Conservation (phyloP, 345 rosid species). For the Citrus unshiu region DNA sequence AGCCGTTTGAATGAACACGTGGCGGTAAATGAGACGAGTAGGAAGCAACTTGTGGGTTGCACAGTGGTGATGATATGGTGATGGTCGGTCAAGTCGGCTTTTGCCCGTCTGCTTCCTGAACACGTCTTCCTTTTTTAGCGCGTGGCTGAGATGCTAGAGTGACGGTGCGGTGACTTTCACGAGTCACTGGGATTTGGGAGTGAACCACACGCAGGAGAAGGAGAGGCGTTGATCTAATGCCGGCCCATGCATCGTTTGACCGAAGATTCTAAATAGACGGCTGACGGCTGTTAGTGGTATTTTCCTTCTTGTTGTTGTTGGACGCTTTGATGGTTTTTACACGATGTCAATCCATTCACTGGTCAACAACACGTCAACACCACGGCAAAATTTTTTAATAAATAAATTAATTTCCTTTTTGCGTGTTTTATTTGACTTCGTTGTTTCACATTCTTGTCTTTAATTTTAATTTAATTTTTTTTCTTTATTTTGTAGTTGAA, state of each 20-base stretch:
- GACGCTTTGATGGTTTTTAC: background rate
- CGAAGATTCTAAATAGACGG: conserved; percentile 20
- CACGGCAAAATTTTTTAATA: background rate
- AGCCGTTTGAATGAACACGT: conserved; percentile 46
- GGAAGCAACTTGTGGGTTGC: conserved; percentile 21
- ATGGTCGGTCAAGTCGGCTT: conserved; percentile 42
- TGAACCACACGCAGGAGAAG: background rate
- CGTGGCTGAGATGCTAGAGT: background rate
- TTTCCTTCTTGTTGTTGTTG: background rate
- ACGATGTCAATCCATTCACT: background rate
- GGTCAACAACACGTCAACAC: conserved; percentile 5
- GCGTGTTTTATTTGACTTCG: background rate
- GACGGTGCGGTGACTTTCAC: background rate
- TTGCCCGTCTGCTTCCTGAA: conserved; percentile 2
- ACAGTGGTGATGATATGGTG: conserved; percentile 32
- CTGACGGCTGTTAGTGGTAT: conserved; percentile 4
- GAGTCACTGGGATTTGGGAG: background rate
- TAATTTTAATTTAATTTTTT: background rate
- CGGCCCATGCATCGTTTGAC: conserved; percentile 7
- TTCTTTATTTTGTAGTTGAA: background rate
- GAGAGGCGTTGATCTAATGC: background rate
- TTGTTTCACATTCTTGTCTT: background rate
- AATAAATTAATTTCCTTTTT: background rate
- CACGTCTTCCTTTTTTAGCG: background rate
- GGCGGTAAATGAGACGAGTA: conserved; percentile 9